A percentile compares a stretch with the other conserved stretches of the same genome.
These are phyloP conservation scores for Sarocladium brachiariae DNA, from an alignment of 2,329 filamentous ascomycete species.

Conservation along the genomic window DNA sequence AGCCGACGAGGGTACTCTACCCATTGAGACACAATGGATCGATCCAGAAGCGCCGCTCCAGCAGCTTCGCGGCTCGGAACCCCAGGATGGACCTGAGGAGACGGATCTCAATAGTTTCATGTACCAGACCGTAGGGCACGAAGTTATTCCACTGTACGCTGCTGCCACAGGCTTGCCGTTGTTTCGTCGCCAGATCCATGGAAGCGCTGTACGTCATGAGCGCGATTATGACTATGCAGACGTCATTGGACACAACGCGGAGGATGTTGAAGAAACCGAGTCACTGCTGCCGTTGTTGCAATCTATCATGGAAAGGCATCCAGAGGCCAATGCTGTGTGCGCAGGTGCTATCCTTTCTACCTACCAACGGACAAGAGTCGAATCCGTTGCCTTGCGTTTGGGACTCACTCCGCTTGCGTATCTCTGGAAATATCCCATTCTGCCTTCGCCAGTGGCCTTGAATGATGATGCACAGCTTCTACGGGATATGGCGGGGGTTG, in stretches of 20 bases:
- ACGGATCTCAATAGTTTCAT: conserved; percentile 89
- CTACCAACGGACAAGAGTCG: conserved; percentile 93
- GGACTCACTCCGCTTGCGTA: conserved; percentile 77
- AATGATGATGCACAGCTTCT: conserved; percentile 54
- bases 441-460: conserved; percentile 46
- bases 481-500: conserved; percentile 70
- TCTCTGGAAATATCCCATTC: conserved; percentile 81
- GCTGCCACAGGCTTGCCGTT: conserved; percentile 73
- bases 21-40: conserved; percentile 13
- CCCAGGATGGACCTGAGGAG: conserved; percentile 18
- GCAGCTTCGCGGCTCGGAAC: neutral
- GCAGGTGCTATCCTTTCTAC: conserved; percentile 91
- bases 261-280: conserved; percentile 74
- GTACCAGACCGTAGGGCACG: conserved; percentile 96
- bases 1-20: neutral
- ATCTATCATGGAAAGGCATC: conserved; percentile 60
- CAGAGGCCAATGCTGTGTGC: conserved; percentile 76
- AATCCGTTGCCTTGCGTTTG: conserved; percentile 82
- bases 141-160: conserved; percentile 78
- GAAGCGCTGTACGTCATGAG: conserved; percentile 61
- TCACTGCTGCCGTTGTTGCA: conserved; percentile 71
- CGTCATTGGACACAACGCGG: conserved; percentile 15
- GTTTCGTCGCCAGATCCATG: conserved; percentile 71
- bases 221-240: conserved; percentile 55
- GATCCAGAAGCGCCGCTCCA: conserved; percentile 10